Conservation (phyloP, 805 yeast genomes). For the Cyberlindnera americana region DNA sequence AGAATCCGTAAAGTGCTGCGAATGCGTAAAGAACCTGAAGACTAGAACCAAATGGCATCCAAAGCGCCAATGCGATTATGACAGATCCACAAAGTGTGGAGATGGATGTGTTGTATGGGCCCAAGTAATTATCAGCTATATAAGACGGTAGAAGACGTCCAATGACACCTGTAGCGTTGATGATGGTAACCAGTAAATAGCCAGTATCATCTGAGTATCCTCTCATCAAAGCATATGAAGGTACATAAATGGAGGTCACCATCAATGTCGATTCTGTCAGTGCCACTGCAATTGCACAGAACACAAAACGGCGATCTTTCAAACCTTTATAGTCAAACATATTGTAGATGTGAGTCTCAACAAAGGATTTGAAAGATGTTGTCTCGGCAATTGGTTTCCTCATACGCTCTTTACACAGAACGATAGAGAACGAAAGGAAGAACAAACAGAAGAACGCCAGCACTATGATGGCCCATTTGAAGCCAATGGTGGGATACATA, state of each 20-base stretch:
- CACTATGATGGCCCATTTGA: conserved; percentile 49
- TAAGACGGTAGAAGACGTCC: conserved; percentile 43
- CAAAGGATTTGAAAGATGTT: conserved; percentile 1
- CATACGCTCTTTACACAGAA: conserved; percentile 33
- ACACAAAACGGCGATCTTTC: conserved; percentile 40
- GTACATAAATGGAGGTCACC: conserved; percentile 43
- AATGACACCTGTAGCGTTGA: conserved; percentile 42
- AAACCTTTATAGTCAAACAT: conserved; percentile 35
- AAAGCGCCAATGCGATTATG: conserved; percentile 33
- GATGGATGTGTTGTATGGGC: conserved; percentile 51
- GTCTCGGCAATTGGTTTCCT: conserved; percentile 11
- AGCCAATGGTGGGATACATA: conserved; percentile 42
- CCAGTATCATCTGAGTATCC: conserved; percentile 44
- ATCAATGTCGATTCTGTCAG: conserved; percentile 31
- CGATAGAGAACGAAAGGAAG: conserved; percentile 23
- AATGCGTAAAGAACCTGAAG: conserved; percentile 38
- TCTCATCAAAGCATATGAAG: conserved; percentile 48
- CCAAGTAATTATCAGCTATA: conserved; percentile 40
- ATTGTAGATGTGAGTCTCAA: conserved; percentile 11
- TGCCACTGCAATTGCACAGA: conserved; percentile 40
- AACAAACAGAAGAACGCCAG: conserved; percentile 38
- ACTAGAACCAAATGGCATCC: conserved; percentile 38
- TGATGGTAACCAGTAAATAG: conserved; percentile 43
- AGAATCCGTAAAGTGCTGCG: conserved; percentile 47
- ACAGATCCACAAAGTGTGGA: conserved; percentile 30